Evolutionary conservation across 768 basidiomycete genomes (phyloP).

Genomic region (Favolaschia claudopus): DNA sequence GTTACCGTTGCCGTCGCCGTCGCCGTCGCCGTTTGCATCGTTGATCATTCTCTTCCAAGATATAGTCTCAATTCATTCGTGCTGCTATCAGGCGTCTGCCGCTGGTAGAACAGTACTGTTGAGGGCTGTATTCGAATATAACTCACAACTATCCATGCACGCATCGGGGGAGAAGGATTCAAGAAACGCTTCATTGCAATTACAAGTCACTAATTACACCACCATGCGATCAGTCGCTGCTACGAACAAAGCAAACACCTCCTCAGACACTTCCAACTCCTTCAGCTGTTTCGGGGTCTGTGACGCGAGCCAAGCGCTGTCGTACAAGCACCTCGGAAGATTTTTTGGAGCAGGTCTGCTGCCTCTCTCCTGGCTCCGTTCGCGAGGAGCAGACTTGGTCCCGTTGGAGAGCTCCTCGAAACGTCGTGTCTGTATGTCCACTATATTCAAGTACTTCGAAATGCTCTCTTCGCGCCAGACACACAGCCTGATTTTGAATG

Average conservation of each 20-base stretch:
- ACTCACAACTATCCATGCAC: too few species aligned
- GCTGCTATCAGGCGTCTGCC: too few species aligned
- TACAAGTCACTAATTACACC: too few species aligned
- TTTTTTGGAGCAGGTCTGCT: neutral
- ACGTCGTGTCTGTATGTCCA: conserved; percentile 5
- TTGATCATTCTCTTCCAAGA: too few species aligned
- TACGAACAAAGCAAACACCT: conserved; percentile 20
- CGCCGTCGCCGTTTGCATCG: too few species aligned
- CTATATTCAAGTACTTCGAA: conserved; percentile 4
- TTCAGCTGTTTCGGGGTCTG: neutral
- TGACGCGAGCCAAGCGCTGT: conserved; percentile 3
- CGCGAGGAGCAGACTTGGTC: neutral
- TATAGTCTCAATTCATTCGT: too few species aligned
- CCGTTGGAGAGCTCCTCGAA: neutral
- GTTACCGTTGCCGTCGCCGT: too few species aligned
- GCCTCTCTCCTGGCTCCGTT: neutral
- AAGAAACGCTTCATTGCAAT: too few species aligned
- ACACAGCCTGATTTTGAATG: conserved; percentile 11
- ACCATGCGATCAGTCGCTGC: conserved; percentile 12
- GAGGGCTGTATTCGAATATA: too few species aligned
- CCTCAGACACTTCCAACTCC: conserved; percentile 16
- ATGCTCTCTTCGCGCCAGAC: conserved; percentile 13
- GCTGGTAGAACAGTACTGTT: too few species aligned
- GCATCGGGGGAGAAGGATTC: too few species aligned
- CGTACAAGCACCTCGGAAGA: conserved; percentile 9